Conservation (phyloP, 176 grass and related monocot species). For the Cenchrus americanus region DNA sequence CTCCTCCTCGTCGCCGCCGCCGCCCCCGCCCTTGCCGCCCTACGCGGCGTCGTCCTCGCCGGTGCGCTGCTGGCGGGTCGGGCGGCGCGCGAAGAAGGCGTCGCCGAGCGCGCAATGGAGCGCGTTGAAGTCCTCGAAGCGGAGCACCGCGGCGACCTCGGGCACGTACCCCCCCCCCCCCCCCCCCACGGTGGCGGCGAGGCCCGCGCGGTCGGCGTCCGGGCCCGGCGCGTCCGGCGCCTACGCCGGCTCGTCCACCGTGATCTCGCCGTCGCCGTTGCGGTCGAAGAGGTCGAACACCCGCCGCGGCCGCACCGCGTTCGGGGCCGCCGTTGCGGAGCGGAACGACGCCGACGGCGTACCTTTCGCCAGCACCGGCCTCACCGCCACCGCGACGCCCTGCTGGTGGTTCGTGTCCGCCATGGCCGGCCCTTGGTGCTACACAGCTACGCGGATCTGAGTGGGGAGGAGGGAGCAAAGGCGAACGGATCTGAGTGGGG, state of each 20-base stretch:
- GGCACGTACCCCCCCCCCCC: slow-evolving; percentile 58
- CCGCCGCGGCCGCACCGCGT: slow-evolving; percentile 65
- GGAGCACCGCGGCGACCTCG: slow-evolving; percentile 49
- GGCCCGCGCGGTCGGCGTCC: slow-evolving; percentile 48
- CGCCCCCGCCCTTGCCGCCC: no score
- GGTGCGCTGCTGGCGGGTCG: no score
- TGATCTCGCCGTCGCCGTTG: slow-evolving; percentile 85
- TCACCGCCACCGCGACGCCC: slow-evolving; percentile 36
- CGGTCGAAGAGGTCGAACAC: slow-evolving; percentile 88
- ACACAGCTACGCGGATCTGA: no score
- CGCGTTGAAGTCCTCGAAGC: slow-evolving; percentile 64
- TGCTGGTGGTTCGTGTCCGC: slow-evolving; percentile 21
- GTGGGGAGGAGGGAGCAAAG: no score
- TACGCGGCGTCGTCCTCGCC: background rate
- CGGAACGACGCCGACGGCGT: slow-evolving; percentile 63
- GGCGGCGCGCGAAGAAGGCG: slow-evolving; percentile 47
- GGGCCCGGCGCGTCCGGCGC: slow-evolving; percentile 77
- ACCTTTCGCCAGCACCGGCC: slow-evolving; percentile 34
- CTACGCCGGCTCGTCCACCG: slow-evolving; percentile 68
- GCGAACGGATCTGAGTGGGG: no score
- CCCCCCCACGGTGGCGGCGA: slow-evolving; percentile 52
- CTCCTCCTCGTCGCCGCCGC: slow-evolving; percentile 36
- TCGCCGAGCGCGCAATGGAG: slow-evolving; percentile 70
- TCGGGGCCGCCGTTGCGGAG: slow-evolving; percentile 75
- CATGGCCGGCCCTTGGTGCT: background rate